Base-by-base conservation (phyloP, 495 filamentous ascomycete species). In the Trichodelitschia bisporula region DNA sequence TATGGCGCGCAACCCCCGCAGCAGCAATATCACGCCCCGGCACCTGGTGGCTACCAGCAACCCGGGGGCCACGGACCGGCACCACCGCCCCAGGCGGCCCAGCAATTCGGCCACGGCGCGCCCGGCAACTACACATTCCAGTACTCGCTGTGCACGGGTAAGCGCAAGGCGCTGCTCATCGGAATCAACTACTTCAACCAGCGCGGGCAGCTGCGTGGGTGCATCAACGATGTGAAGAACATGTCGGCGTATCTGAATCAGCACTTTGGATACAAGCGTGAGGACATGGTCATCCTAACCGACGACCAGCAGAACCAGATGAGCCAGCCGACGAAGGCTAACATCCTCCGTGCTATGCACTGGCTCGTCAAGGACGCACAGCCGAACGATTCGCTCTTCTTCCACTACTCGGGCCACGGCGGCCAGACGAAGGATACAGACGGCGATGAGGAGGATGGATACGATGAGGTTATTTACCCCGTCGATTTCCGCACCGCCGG, bases 181-280 rank as follows among this genome's bases (percentile, higher is more conserved):
- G 86, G 86, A 23, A 92, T 95, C 58, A 97, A 97, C 55, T 97
- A 97, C 51, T 93, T 93, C 40, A 67, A 72, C 26, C 86, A 95
- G 48, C 67, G 74, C 32, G 84, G 83, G 32, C 78, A 95, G 57
- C 57, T 97, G 26, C 55, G 82, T 29, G 86, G 86, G 30, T 97
- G 86, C 48, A 95, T 95, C 58, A 95, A 95, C 48, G 86, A 97
- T 48, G 89, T 92, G 24, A 77, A 83, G 55, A 95, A 95, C 48
- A 89, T 97, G 86, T 89, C 79, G 15, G 58, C 61, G 31, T 97
- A 90, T 42, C 59, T 97, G 29, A 77, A 84, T 44, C 69, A 83
- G 43, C 71, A 77, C 40, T 97, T 89, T 45, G 74, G 77, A 19
- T 97, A 95, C 49, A 76, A 79, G 44, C 64, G 86, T 26, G 86